Base-by-base conservation (phyloP, 768 basidiomycete species). In the Psilocybe cubensis region DNA sequence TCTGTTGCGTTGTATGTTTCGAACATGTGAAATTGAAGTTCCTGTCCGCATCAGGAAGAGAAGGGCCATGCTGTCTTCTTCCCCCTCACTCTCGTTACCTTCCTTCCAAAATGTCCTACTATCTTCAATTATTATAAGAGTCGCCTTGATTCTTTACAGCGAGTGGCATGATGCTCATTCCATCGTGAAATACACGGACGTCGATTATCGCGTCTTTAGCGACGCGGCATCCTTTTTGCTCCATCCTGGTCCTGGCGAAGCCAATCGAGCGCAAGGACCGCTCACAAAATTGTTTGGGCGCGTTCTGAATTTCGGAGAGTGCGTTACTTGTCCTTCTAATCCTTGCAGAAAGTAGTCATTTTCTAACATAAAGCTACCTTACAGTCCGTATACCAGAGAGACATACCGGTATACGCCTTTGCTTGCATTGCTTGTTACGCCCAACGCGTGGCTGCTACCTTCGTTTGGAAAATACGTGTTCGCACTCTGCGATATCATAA, bases 371-470 rank as follows among this genome's bases (percentile, higher is more conserved):
- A 52, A 28, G n/a, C 31, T 21, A 65, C 51, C 33, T 18, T n/a
- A 4, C 65, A 98, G 93, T 67, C 97, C 97, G 7, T 99, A 98
- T 70, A 82, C 79, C 10, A 83, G 97, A 38, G 85, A 91, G 63
- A 99, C 97, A 0, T 99, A 96, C 70, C 91, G 97, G 18, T 99
- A 99, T 71, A 98, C 97, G 0, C 97, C 97, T 6, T 75, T 99
- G 28, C 82, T 99, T 11, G 92, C 97, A 2, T 70, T 93, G 3
- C 71, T 97, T 14, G 75, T 98, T 24, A 77, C 87, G 2, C 95
- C 96, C 9, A 96, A 94, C 67, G 80, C 80, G 59, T 80, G 88
- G 76, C 61, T 95, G 10, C 92, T 94, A 61, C 86, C 89, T 3
- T 85, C 91, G 4, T 94, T 96, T 66, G 96, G 97, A 54, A 98